Conservation (phyloP, 1,284 basidiomycete species). For the Ustanciosporium gigantosporum region DNA sequence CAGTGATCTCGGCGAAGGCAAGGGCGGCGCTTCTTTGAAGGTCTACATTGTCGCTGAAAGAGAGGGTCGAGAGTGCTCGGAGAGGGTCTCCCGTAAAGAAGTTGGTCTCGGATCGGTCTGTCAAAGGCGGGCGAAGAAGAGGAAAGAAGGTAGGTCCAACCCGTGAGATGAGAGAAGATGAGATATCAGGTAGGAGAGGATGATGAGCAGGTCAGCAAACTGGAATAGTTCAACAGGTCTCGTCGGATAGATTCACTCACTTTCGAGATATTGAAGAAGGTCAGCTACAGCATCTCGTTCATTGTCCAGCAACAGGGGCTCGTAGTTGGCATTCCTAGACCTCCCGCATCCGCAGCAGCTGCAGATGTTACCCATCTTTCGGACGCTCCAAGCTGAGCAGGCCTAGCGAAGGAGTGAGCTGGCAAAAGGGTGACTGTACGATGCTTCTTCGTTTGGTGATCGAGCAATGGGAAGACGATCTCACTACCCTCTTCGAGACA, state of each 20-base stretch:
- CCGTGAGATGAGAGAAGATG: background rate
- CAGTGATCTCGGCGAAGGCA: slow-evolving; percentile 98
- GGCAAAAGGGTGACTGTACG: slow-evolving; percentile 1
- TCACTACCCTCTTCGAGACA: no score
- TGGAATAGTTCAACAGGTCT: background rate
- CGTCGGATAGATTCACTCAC: no score
- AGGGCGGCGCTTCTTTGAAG: slow-evolving; percentile 95
- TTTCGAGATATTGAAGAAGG: slow-evolving; percentile 94
- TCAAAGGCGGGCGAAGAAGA: background rate
- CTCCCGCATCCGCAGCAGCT: slow-evolving; percentile 46
- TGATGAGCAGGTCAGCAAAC: background rate
- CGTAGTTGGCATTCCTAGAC: slow-evolving; percentile 62
- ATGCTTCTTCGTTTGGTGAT: background rate
- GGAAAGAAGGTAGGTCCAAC: slow-evolving; percentile 73
- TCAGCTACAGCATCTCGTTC: slow-evolving; percentile 98
- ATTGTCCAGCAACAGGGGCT: slow-evolving; percentile 93
- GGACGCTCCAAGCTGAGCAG: no score
- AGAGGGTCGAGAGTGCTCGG: slow-evolving; percentile 90
- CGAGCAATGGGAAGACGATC: no score
- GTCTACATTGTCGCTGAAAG: slow-evolving; percentile 99
- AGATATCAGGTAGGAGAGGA: background rate
- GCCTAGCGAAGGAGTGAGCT: no score
- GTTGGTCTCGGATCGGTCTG: slow-evolving; percentile 61
- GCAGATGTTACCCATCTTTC: slow-evolving; percentile 54
- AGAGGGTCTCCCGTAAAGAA: slow-evolving; percentile 71